A percentile compares a stretch with the other conserved stretches of the same genome.
phyloP scores from a whole-genome alignment of 2,329 filamentous ascomycete genomes.

The Aureobasidium vineae region DNA sequence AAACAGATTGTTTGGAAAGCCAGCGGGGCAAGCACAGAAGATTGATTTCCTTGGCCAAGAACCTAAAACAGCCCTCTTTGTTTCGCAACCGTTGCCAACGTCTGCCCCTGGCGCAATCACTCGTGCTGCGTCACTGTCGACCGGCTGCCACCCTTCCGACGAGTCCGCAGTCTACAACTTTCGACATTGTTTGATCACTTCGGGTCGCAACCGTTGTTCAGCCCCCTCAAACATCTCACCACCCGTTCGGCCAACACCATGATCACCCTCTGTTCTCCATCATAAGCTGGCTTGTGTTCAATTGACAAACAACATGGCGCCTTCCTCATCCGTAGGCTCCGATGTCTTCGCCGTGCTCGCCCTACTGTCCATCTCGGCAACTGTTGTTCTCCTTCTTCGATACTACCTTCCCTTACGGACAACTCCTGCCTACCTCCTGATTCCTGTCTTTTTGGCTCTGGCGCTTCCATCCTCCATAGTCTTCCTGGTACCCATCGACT shows the following conservation, averaged over 20 bases:
- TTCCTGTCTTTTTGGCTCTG: conserved; percentile 95
- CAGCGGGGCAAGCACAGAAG: conserved; percentile 12
- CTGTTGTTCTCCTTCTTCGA: conserved; percentile 80
- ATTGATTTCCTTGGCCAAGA: conserved; percentile 2
- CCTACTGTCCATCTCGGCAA: conserved; percentile 68
- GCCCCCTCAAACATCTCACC: neutral
- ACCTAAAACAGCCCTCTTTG: neutral
- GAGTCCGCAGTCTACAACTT: neutral
- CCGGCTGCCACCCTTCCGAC: neutral
- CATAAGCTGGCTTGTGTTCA: neutral
- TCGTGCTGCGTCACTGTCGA: neutral
- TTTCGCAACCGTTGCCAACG: conserved; percentile 10
- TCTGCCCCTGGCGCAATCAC: neutral
- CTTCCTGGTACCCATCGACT: conserved; percentile 89
- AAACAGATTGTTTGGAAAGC: conserved; percentile 11
- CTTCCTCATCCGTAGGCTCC: conserved; percentile 68
- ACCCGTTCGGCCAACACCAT: neutral
- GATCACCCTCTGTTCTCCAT: neutral
- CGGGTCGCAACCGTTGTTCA: neutral
- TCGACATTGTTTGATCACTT: neutral
- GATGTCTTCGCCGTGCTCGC: conserved; percentile 73
- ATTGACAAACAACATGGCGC: conserved; percentile 38
- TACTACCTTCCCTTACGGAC: conserved; percentile 87
- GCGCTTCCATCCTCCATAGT: conserved; percentile 89
- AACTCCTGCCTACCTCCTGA: conserved; percentile 83